Evolutionary conservation across 2,329 filamentous ascomycete genomes (phyloP).

Genomic region (Penicillium sp.): DNA sequence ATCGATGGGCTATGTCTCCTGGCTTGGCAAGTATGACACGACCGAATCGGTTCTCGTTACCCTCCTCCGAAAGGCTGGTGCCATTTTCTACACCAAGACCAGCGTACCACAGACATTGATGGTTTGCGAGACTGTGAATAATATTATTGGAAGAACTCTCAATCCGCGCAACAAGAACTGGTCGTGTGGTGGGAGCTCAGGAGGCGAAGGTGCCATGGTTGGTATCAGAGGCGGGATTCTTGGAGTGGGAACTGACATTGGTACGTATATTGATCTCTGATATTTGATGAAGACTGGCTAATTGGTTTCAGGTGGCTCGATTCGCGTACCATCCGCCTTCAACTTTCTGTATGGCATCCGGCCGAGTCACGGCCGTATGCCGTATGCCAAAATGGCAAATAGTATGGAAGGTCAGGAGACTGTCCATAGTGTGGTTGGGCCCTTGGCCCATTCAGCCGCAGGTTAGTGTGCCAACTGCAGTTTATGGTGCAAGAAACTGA

Average conservation of each 20-base stretch:
- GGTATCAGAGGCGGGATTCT: conserved; percentile 55
- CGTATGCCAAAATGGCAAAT: conserved; percentile 37
- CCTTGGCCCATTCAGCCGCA: conserved; percentile 33
- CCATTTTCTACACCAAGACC: conserved; percentile 60
- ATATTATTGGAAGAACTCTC: conserved; percentile 62
- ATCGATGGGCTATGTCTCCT: conserved; percentile 21
- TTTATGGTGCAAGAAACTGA: background rate
- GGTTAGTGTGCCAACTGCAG: conserved; percentile 2
- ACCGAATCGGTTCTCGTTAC: conserved; percentile 23
- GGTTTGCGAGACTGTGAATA: conserved; percentile 68
- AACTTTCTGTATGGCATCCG: conserved; percentile 46
- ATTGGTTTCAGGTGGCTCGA: conserved; percentile 37
- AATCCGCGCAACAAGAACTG: conserved; percentile 66
- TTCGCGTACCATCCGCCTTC: conserved; percentile 45
- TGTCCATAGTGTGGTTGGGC: conserved; percentile 37
- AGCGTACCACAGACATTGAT: conserved; percentile 66
- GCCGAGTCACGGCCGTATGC: conserved; percentile 38
- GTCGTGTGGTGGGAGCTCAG: conserved; percentile 66
- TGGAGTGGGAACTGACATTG: conserved; percentile 67
- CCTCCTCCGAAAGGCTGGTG: conserved; percentile 52
- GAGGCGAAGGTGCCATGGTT: conserved; percentile 67
- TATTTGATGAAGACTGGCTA: background rate
- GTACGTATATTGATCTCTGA: background rate
- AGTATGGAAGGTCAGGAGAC: conserved; percentile 40
- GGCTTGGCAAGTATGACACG: conserved; percentile 20